Evolutionary conservation across 805 yeast species (phyloP).

Genomic region (Hanseniaspora thailandica): DNA sequence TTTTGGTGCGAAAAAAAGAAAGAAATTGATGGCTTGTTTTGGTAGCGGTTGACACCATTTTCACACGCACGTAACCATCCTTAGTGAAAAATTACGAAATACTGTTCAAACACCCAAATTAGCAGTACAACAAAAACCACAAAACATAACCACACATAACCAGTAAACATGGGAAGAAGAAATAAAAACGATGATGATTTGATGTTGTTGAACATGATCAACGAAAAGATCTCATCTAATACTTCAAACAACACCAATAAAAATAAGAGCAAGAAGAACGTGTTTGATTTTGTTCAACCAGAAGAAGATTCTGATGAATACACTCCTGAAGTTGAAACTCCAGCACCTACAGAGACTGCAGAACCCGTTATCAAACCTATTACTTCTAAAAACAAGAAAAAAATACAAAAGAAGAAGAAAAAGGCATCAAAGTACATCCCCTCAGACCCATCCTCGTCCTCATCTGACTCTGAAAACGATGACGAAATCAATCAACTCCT

Average conservation of each 20-base stretch:
- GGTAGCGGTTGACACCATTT: no score
- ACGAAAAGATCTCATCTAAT: constrained; percentile 1
- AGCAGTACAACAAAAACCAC: no score
- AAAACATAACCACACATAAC: constrained; percentile 23
- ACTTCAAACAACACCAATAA: not conserved
- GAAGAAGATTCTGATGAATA: constrained; percentile 16
- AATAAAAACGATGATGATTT: constrained; percentile 25
- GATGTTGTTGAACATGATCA: constrained; percentile 11
- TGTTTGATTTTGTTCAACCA: constrained; percentile 1
- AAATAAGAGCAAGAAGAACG: not conserved
- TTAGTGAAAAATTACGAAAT: no score
- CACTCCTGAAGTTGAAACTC: constrained; percentile 7
- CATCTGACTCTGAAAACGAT: constrained; percentile 13
- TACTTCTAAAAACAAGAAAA: constrained; percentile 17
- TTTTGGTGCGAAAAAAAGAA: not conserved
- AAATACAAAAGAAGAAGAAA: constrained; percentile 21
- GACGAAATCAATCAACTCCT: constrained; percentile 12
- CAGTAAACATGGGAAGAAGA: constrained; percentile 29
- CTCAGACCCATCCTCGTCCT: not conserved
- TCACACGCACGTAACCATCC: no score
- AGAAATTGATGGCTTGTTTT: not conserved
- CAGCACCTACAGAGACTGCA: not conserved
- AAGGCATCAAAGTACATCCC: constrained; percentile 8
- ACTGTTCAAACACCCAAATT: no score
- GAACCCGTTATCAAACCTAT: not conserved